phyloP scores from a whole-genome alignment of 768 basidiomycete genomes.

The Naganishia randhawae region DNA sequence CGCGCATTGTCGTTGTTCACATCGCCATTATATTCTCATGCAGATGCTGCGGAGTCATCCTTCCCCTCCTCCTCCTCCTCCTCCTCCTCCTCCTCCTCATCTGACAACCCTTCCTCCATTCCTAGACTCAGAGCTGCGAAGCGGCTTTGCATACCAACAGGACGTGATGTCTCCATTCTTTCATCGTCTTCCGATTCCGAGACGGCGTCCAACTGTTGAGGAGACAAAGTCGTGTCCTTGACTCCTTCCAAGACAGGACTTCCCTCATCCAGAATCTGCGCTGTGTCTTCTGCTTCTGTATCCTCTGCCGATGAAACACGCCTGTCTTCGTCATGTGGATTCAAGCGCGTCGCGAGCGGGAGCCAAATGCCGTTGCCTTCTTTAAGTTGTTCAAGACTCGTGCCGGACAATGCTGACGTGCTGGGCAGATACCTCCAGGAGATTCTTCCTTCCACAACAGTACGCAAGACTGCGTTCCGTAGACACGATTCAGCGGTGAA shows the following conservation, averaged over 20 bases:
- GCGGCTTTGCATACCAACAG: slow-evolving; percentile 30
- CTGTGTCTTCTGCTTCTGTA: slow-evolving; percentile 47
- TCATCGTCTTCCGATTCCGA: slow-evolving; percentile 21
- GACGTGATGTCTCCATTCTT: background rate
- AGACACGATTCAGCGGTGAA: slow-evolving; percentile 11
- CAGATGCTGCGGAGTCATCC: background rate
- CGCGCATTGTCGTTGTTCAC: too few species aligned
- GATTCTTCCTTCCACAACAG: slow-evolving; percentile 75
- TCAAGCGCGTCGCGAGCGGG: slow-evolving; percentile 58
- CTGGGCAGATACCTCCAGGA: slow-evolving; percentile 85
- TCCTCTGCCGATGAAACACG: slow-evolving; percentile 32
- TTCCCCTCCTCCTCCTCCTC: slow-evolving; percentile 31
- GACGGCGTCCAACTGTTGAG: slow-evolving; percentile 22
- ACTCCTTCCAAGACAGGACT: too few species aligned
- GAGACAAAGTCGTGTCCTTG: slow-evolving; percentile 32
- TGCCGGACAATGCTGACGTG: slow-evolving; percentile 36
- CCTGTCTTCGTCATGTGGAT: slow-evolving; percentile 53
- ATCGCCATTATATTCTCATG: background rate
- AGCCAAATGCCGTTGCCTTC: slow-evolving; percentile 36
- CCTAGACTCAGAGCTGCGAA: slow-evolving; percentile 39
- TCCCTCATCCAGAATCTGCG: slow-evolving; percentile 37
- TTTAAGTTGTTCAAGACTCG: slow-evolving; percentile 18
- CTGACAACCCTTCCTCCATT: background rate
- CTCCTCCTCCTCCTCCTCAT: slow-evolving; percentile 32
- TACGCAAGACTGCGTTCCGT: slow-evolving; percentile 62